These are phyloP conservation scores for Lipomyces kockii DNA, from an alignment of 805 yeast genomes.

Conservation along the genomic window DNA sequence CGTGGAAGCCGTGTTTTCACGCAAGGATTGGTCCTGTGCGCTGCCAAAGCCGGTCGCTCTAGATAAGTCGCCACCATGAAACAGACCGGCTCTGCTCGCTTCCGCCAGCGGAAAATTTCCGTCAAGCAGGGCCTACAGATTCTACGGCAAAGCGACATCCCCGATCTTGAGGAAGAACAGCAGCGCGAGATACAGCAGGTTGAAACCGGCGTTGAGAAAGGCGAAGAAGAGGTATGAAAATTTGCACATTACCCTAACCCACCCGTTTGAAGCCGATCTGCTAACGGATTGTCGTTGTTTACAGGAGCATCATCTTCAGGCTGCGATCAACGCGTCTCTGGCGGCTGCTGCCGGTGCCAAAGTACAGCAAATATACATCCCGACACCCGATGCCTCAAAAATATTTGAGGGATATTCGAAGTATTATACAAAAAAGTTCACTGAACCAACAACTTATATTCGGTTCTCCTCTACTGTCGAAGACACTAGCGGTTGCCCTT, in stretches of 20 bases:
- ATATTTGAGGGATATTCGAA: conserved; percentile 60
- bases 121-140: conserved; percentile 86
- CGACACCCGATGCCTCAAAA: conserved; percentile 85
- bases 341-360: conserved; percentile 58
- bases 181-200: conserved; percentile 87
- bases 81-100: conserved; percentile 45
- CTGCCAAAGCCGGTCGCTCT: neutral
- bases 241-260: conserved; percentile 21
- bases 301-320: conserved; percentile 86
- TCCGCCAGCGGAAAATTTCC: conserved; percentile 92
- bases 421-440: conserved; percentile 70
- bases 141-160: conserved; percentile 75
- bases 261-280: no score
- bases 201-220: conserved; percentile 97
- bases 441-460: conserved; percentile 77
- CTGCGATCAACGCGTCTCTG: conserved; percentile 81
- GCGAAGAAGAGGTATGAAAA: conserved; percentile 72
- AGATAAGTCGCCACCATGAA: conserved; percentile 25
- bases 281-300: neutral
- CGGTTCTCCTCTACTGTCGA: conserved; percentile 95
- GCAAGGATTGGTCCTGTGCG: neutral
- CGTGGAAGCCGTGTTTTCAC: neutral
- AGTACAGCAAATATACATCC: conserved; percentile 73
- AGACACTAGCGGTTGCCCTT: conserved; percentile 83
- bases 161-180: conserved; percentile 72